Base-by-base conservation (phyloP, 495 filamentous ascomycete species). In the Xylaria curta region DNA sequence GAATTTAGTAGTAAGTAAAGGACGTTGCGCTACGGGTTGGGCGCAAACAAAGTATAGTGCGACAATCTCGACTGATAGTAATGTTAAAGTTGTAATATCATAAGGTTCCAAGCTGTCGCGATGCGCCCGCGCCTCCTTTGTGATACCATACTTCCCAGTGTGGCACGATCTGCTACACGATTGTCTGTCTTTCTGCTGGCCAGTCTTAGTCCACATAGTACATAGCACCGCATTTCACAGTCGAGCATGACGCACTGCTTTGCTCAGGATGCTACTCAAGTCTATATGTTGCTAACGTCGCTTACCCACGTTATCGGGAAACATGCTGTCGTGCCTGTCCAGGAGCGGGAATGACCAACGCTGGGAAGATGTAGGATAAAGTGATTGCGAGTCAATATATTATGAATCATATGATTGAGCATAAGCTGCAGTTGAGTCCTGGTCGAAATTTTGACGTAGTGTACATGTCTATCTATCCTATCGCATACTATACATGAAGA, bases 41-140 rank as follows among this genome's bases (percentile, higher is more conserved):
- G 26, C 17, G 3, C 24, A 9, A 15, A 26, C 15, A 24, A 3
- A 40, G 28, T 3, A 5, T 40, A 51, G 64, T 10, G 21, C 21
- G n/a, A 5, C 21, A 28, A 40, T 53, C 28, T 31, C 3, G 28
- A 49, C 26, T 21, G 19, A 40, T 26, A 47, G 17, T 61, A 61
- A 21, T 31, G 0, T 38, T 31, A 19, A 2, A 40, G 47, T 61
- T 42, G 58, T 72, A 73, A 67, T 67, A 67, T 56, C 12, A 26
- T 9, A 40, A 21, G 19, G 6, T 7, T 19, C 26, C 36, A 65
- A 17, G 17, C 38, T 19, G 8, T 15, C 5, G 66, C 64, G 24
- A 46, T 74, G 66, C 47, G 21, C 53, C 69, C 70, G 70, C 56
- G 36, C 15, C 74, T 8, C 36, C 65, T 40, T 44, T 61, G 68